Conservation (phyloP, 1,284 basidiomycete species). For the Tilletiopsis washingtonensis region DNA sequence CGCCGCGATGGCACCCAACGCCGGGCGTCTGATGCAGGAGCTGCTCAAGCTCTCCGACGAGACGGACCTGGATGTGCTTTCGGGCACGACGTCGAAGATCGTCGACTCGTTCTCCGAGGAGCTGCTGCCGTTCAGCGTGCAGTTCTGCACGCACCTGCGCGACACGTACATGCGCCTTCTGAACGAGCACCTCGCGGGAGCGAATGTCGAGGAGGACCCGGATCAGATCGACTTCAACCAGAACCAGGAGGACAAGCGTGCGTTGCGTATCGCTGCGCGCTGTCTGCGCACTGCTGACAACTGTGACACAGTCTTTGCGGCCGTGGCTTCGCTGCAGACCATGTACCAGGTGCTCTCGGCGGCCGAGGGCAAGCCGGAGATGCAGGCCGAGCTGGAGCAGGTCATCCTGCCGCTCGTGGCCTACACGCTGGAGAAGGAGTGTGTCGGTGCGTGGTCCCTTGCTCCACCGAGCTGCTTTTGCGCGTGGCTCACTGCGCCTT, state of each 20-base stretch:
- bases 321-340: conserved; percentile 63
- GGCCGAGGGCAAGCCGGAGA: conserved; percentile 66
- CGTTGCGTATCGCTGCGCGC: neutral
- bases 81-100: conserved; percentile 70
- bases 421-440: conserved; percentile 57
- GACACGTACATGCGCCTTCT: conserved; percentile 58
- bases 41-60: conserved; percentile 78
- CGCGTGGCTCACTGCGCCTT: neutral
- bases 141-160: conserved; percentile 61
- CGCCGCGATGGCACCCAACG: conserved; percentile 64
- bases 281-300: neutral
- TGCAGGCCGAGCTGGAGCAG: conserved; percentile 70
- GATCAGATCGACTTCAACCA: conserved; percentile 53
- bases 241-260: conserved; percentile 53
- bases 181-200: conserved; percentile 42
- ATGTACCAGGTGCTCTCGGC: conserved; percentile 55
- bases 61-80: conserved; percentile 78
- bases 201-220: conserved; percentile 53
- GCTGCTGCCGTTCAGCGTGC: conserved; percentile 74
- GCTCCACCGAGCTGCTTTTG: neutral
- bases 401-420: conserved; percentile 70
- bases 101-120: conserved; percentile 77
- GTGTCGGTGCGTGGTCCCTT: conserved; percentile 52
- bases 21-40: conserved; percentile 82
- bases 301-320: conserved; percentile 51